Conservation (phyloP, 2,329 filamentous ascomycete genomes). For the Paraphaeosphaeria sporulosa region DNA sequence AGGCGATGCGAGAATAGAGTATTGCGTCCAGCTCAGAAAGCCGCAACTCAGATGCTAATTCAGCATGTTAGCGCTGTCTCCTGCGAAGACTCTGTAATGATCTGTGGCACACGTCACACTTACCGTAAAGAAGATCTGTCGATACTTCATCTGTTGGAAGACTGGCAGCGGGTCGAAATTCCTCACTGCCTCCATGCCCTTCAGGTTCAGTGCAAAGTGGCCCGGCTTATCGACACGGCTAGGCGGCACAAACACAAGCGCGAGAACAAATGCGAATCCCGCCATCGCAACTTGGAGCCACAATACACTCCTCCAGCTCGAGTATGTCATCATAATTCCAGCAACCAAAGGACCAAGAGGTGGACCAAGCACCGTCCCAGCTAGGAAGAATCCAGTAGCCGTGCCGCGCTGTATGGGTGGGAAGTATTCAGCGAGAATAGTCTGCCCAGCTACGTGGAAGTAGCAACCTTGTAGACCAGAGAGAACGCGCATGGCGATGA, state of each 20-base stretch:
- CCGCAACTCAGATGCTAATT: conserved; percentile 27
- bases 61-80: neutral
- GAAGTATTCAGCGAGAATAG: conserved; percentile 26
- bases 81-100: too few relatives aligned
- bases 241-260: conserved; percentile 32
- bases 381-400: conserved; percentile 54
- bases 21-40: conserved; percentile 31
- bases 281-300: conserved; percentile 46
- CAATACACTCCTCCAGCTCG: conserved; percentile 40
- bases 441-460: conserved; percentile 1
- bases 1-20: conserved; percentile 26
- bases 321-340: conserved; percentile 42
- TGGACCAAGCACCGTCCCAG: conserved; percentile 53
- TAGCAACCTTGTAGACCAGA: conserved; percentile 13
- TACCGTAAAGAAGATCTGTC: conserved; percentile 34
- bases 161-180: conserved; percentile 31
- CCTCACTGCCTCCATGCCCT: conserved; percentile 14
- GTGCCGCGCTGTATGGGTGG: conserved; percentile 50
- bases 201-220: conserved; percentile 11
- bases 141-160: conserved; percentile 29
- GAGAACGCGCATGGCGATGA: conserved; percentile 25
- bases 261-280: conserved; percentile 34
- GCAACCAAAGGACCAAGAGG: conserved; percentile 46
- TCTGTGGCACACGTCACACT: neutral
- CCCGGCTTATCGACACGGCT: conserved; percentile 15